Base-by-base conservation (phyloP, 2,329 filamentous ascomycete genomes). In the Colletotrichum aenigma region DNA sequence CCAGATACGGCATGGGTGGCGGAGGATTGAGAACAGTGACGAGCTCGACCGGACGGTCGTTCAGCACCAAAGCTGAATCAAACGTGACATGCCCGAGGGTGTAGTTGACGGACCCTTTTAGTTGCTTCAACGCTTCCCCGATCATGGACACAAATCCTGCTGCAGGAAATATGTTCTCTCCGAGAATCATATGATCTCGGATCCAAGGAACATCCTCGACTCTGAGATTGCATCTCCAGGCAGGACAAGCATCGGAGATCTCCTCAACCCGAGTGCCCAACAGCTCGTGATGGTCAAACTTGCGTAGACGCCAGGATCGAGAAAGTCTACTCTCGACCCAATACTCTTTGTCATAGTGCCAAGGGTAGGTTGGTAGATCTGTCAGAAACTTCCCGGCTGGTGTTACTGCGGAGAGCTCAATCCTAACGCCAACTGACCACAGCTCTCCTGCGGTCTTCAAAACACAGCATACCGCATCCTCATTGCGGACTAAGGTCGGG, bases 31-130 rank as follows among this genome's bases (percentile, higher is more conserved):
- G 69, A 1, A 79, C 81, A 1, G 84, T 84, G 28, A 84, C 75
- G 1, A 85, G 70, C 71, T 86, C 85, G 1, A 76, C 78, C 2
- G 81, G 78, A 12, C 74, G 70, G 2, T 77, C 79, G n/a, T 68
- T 72, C 7, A 86, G 36, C 0, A 85, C 78, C 15, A 86, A 71
- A 6, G 83, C 84, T 1, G 81, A 76, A 15, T 78, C 76, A n/a
- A 83, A 76, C 8, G 78, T 75, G 2, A 85, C 74, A 28, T 84
- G 78, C 1, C 80, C 79, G 16, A 86, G 48, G 16, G 77, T 77
- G 52, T 81, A 84, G 6, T 78, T 79, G 7, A 70, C 68, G 1
- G 77, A 55, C 2, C 60, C 60, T n/a, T 28, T 62, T 12, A 76
- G 62, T 34, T 76, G 74, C 12, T 24, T 61, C 30, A 76, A 12